Conservation (phyloP, 2,329 filamentous ascomycete species). For the Aspergillus bombycis region DNA sequence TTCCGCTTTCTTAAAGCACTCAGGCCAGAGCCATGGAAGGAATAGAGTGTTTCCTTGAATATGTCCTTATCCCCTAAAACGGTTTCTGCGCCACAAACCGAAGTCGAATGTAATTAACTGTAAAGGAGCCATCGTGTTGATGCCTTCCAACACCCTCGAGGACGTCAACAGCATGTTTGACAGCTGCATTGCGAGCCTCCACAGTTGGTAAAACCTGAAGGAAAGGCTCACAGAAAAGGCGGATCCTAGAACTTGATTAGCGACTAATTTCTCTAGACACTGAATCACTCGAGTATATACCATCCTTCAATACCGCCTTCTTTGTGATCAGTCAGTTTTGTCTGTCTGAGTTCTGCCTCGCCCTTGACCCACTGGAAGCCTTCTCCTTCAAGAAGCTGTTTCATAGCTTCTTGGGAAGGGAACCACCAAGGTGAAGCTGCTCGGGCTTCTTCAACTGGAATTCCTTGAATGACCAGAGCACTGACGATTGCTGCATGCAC, state of each 20-base stretch:
- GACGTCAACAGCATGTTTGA: not conserved
- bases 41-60: not conserved
- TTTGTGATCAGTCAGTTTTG: slow-evolving; percentile 46
- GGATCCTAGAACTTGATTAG: not conserved
- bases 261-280: too few relatives aligned
- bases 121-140: not conserved
- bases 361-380: slow-evolving; percentile 55
- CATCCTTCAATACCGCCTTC: slow-evolving; percentile 66
- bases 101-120: not conserved
- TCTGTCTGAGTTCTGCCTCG: slow-evolving; percentile 69
- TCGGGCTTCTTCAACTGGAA: slow-evolving; percentile 54
- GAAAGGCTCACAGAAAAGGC: not conserved
- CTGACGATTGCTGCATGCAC: slow-evolving; percentile 61
- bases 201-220: not conserved
- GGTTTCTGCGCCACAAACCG: not conserved
- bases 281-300: slow-evolving; percentile 28
- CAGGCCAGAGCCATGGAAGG: not conserved
- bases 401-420: slow-evolving; percentile 65
- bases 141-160: not conserved
- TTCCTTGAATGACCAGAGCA: slow-evolving; percentile 54
- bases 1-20: not conserved
- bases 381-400: slow-evolving; percentile 35
- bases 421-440: slow-evolving; percentile 71
- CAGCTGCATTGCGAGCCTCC: not conserved
- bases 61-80: not conserved